Conservation (phyloP, 192 early-diverging fungal species). For the Entomortierella lignicola region DNA sequence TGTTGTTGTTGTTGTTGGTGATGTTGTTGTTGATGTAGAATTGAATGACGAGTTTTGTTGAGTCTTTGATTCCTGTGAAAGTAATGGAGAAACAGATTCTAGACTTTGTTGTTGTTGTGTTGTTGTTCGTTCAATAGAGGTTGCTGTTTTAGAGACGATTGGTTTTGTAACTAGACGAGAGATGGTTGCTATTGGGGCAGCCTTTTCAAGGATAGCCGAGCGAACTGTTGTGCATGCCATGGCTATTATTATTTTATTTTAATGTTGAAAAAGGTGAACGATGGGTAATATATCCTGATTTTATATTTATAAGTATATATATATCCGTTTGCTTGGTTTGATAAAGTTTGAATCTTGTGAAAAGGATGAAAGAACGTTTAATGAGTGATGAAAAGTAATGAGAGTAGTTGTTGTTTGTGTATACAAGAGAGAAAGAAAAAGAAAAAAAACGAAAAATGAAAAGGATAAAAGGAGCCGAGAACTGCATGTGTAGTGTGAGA, state of each 20-base stretch:
- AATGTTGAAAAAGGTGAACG: too few relatives aligned
- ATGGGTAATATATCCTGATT: too few relatives aligned
- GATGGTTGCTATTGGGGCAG: conserved; percentile 24
- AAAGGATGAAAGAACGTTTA: not conserved
- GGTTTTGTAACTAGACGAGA: conserved; percentile 17
- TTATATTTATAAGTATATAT: too few relatives aligned
- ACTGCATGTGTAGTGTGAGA: too few relatives aligned
- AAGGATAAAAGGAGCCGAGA: not conserved
- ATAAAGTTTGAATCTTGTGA: too few relatives aligned
- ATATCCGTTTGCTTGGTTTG: too few relatives aligned
- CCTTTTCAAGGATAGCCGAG: conserved; percentile 25
- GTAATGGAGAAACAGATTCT: not conserved
- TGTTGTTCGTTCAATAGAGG: not conserved
- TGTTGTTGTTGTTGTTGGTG: not conserved
- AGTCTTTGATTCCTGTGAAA: not conserved
- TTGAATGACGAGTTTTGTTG: not conserved
- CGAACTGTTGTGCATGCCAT: conserved; percentile 48
- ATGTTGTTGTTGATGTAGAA: not conserved
- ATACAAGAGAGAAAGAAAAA: not conserved
- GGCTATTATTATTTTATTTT: not conserved
- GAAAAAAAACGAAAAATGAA: not conserved
- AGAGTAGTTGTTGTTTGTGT: too few relatives aligned
- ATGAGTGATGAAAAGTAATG: not conserved
- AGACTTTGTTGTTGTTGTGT: too few relatives aligned
- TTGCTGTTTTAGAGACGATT: not conserved